Percentiles rank a stretch among this genome's conserved stretches.
Evolutionary conservation across 1,284 basidiomycete species (phyloP).

Genomic region (Neonothopanus nambi): DNA sequence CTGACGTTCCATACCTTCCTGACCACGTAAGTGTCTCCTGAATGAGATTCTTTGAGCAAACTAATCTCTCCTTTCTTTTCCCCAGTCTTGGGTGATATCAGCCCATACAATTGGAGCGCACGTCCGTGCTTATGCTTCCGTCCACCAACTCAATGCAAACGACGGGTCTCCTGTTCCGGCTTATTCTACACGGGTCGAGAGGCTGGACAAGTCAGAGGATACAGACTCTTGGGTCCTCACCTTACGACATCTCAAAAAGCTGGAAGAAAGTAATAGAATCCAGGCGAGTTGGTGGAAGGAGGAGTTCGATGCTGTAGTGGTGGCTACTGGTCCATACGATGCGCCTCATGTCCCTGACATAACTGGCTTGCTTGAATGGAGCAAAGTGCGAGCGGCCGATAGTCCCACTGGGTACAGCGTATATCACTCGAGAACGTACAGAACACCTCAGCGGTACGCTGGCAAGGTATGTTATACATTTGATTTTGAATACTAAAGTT

Average conservation of each 20-base stretch:
- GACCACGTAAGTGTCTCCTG: conserved; percentile 18
- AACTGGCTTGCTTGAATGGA: conserved; percentile 22
- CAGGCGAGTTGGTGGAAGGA: conserved; percentile 25
- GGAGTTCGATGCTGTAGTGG: conserved; percentile 22
- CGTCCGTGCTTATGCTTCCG: conserved; percentile 26
- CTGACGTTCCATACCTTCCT: conserved; percentile 23
- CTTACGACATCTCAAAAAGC: conserved; percentile 21
- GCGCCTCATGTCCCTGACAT: conserved; percentile 23
- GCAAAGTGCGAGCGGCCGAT: conserved; percentile 11
- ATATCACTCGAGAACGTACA: conserved; percentile 24
- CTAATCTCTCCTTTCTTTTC: not conserved
- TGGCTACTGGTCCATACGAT: conserved; percentile 24
- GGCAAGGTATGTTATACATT: conserved; percentile 18
- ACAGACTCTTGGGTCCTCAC: conserved; percentile 24
- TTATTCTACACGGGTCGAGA: conserved; percentile 28
- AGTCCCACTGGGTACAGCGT: conserved; percentile 14
- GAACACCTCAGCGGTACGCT: conserved; percentile 21
- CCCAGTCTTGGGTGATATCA: conserved; percentile 20
- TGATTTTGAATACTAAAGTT: too few species aligned
- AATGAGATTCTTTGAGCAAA: not conserved
- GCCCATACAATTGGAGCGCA: conserved; percentile 21
- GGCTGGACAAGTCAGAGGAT: conserved; percentile 20
- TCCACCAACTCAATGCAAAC: conserved; percentile 24
- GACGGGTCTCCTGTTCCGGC: conserved; percentile 23
- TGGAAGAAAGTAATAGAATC: conserved; percentile 17